Conservation (phyloP, 768 basidiomycete species). For the Pulveroboletus sp. region DNA sequence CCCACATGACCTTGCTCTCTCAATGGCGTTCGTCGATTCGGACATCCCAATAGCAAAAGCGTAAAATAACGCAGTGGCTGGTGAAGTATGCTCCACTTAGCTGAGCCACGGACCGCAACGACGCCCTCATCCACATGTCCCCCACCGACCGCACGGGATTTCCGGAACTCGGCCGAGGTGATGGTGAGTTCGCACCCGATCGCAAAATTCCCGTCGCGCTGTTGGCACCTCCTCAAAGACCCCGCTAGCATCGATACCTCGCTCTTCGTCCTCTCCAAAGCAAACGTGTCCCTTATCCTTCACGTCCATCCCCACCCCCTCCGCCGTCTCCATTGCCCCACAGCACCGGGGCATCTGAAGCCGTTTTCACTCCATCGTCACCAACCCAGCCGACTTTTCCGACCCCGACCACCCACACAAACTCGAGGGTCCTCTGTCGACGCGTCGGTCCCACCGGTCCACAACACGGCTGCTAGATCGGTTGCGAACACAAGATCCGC, state of each 20-base stretch:
- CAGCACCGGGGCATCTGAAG: slow-evolving; percentile 71
- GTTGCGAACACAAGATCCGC: slow-evolving; percentile 97
- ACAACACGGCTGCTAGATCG: slow-evolving; percentile 80
- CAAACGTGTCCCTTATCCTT: slow-evolving; percentile 87
- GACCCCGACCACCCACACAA: slow-evolving; percentile 53
- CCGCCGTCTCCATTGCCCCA: background rate
- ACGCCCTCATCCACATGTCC: too few relatives aligned
- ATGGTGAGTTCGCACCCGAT: too few relatives aligned
- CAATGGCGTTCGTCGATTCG: too few relatives aligned
- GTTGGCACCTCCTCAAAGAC: slow-evolving; percentile 65
- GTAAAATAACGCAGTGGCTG: too few relatives aligned
- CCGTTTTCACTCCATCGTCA: slow-evolving; percentile 81
- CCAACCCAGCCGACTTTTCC: slow-evolving; percentile 89
- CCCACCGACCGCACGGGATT: too few relatives aligned
- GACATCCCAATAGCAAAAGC: too few relatives aligned
- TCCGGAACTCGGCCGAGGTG: too few relatives aligned
- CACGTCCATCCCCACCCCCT: slow-evolving; percentile 47
- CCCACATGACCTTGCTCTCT: too few relatives aligned
- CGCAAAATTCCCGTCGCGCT: too few relatives aligned
- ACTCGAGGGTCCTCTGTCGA: slow-evolving; percentile 70
- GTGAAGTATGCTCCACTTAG: too few relatives aligned
- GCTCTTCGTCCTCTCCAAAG: slow-evolving; percentile 90
- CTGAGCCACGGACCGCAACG: too few relatives aligned
- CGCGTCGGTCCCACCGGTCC: slow-evolving; percentile 71
- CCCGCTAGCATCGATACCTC: slow-evolving; percentile 56